Percentiles rank a stretch among this genome's conserved stretches.
phyloP scores from a whole-genome alignment of 192 early-diverging fungal genomes.

The Backusella macrospora region DNA sequence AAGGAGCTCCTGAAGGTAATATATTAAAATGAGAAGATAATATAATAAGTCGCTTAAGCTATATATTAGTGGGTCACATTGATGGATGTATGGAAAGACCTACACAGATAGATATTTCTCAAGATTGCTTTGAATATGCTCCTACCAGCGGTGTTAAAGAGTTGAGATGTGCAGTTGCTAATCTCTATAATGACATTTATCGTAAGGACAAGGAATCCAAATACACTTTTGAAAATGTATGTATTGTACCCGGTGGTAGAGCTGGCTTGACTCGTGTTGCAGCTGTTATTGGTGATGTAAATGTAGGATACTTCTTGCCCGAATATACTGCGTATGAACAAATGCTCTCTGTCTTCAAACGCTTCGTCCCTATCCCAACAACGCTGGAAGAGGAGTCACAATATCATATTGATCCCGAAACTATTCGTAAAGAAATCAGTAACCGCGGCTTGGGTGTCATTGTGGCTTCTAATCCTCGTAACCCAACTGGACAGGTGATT shows the following conservation, averaged over 20 bases:
- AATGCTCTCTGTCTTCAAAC: conserved; percentile 46
- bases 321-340: conserved; percentile 48
- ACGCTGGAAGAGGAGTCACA: conserved; percentile 43
- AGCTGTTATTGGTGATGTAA: conserved; percentile 48
- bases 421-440: conserved; percentile 46
- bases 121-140: conserved; percentile 38
- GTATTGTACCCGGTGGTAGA: conserved; percentile 57
- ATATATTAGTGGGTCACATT: conserved; percentile 32
- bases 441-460: conserved; percentile 50
- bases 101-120: conserved; percentile 18
- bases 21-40: neutral
- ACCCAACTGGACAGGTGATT: conserved; percentile 55
- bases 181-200: conserved; percentile 53
- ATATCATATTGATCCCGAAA: conserved; percentile 48
- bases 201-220: conserved; percentile 44
- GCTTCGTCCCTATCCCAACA: conserved; percentile 56
- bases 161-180: conserved; percentile 48
- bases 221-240: conserved; percentile 55
- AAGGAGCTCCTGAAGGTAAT: conserved; percentile 54
- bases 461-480: conserved; percentile 52
- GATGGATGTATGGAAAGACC: conserved; percentile 38
- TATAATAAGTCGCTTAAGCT: neutral
- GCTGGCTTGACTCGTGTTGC: conserved; percentile 58
- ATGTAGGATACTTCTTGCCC: conserved; percentile 57
- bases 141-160: conserved; percentile 46